Base-by-base conservation (phyloP, 805 yeast species). In the Kazachstania bromeliacearum region DNA sequence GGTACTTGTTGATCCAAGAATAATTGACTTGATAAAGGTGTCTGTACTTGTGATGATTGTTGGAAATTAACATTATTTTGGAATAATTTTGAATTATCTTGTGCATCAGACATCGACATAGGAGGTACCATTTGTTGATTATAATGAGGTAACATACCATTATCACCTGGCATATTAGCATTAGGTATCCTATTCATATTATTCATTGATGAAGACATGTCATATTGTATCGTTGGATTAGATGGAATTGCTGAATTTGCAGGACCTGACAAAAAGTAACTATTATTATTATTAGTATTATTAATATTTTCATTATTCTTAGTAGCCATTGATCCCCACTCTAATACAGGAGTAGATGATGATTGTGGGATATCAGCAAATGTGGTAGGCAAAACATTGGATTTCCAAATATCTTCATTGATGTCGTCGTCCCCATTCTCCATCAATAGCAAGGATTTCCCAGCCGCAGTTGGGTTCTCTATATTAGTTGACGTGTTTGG, bases 391-490 rank as follows among this genome's bases (percentile, higher is more conserved):
- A 55, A 47, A 7, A 53, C 55, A 32, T 46, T 55, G 6, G 59
- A 47, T n/a, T 56, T 58, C 62, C 62, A 57, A 25, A 57, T 53
- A 39, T 51, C 52, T 35, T 57, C 59, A 37, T 53, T 57, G 16
- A 55, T 48, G 19, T 55, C 60, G 37, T 54, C 14, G 15, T 26
- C 29, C 6, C n/a, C 56, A 23, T 49, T 48, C 37, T 66, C 71
- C 67, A 66, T 56, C 34, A 65, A 41, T 20, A 66, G 46, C 31
- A 64, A 48, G 2, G 70, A 64, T 45, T 64, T 64, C 5, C 36
- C 36, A 7, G 25, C 25, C 2, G 69, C 70, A 19, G 23, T 29
- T 14, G 17, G 32, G 8, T 13, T 15, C 13, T 16, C 32, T 10
- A 39, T 37, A 17, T 38, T 41, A 10, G 35, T 21, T 32, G 43